These are phyloP conservation scores for Nemania serpens DNA, from an alignment of 2,329 filamentous ascomycete genomes.

Conservation along the genomic window DNA sequence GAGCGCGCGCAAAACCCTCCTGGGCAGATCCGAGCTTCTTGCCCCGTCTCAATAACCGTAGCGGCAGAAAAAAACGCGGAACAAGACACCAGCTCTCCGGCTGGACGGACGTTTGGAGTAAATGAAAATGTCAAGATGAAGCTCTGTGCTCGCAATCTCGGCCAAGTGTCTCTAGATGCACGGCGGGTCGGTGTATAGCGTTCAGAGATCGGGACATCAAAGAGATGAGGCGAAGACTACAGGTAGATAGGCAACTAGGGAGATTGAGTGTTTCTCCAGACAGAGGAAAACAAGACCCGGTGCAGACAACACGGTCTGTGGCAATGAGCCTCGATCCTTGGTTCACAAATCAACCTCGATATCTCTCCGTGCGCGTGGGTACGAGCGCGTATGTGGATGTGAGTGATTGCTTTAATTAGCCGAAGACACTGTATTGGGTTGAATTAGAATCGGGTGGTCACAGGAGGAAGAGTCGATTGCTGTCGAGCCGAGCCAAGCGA, in stretches of 20 bases:
- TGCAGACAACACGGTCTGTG: slow-evolving; percentile 14
- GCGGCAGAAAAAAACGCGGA: slow-evolving; percentile 32
- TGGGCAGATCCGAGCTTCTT: slow-evolving; percentile 24
- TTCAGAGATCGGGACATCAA: slow-evolving; percentile 15
- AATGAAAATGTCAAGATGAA: slow-evolving; percentile 58
- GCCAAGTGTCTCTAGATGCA: slow-evolving; percentile 28
- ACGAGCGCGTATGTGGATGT: neutral
- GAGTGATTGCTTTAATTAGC: slow-evolving; percentile 29
- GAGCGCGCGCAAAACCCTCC: slow-evolving; percentile 27
- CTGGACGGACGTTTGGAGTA: slow-evolving; percentile 13
- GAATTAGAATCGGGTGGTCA: slow-evolving; percentile 9
- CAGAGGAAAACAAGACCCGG: slow-evolving; percentile 23
- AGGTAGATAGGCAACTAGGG: slow-evolving; percentile 24
- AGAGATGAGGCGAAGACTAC: slow-evolving; percentile 34
- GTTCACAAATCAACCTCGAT: slow-evolving; percentile 21
- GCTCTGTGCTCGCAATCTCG: slow-evolving; percentile 65
- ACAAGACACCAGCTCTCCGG: slow-evolving; percentile 18
- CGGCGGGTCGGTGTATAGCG: slow-evolving; percentile 21
- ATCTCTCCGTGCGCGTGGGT: neutral
- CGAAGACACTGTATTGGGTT: slow-evolving; percentile 17
- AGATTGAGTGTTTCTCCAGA: slow-evolving; percentile 25
- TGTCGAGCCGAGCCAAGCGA: neutral
- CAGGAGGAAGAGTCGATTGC: slow-evolving; percentile 12
- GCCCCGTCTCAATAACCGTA: slow-evolving; percentile 24
- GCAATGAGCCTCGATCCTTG: slow-evolving; percentile 24